Conservation (phyloP, 176 grass and related monocot genomes). For the Aegilops umbellulata region DNA sequence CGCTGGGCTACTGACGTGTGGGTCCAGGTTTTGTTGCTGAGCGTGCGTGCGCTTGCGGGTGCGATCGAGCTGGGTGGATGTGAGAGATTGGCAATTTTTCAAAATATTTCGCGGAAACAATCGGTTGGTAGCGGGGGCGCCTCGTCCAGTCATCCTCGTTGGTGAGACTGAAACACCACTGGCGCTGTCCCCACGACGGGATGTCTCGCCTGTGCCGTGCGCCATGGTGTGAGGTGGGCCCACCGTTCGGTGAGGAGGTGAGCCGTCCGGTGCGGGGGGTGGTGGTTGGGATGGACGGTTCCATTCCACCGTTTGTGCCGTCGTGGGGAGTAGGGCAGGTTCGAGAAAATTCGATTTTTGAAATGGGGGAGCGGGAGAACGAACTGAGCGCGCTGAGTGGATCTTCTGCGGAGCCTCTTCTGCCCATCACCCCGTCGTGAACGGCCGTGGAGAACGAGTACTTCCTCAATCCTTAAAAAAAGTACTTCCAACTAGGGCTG, state of each 20-base stretch:
- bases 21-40: accelerated
- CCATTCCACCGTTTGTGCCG: neutral
- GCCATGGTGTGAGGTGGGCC: neutral
- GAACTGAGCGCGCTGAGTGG: neutral
- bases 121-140: slow-evolving; percentile 30
- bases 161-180: neutral
- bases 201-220: neutral
- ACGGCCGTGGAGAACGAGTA: too few relatives aligned
- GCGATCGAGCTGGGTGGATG: neutral
- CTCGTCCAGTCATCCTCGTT: neutral
- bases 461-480: too few relatives aligned
- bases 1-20: accelerated
- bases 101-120: neutral
- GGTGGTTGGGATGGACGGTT: neutral
- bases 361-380: slow-evolving; percentile 30
- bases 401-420: too few relatives aligned
- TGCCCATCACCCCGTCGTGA: too few relatives aligned
- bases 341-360: slow-evolving; percentile 30
- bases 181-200: neutral
- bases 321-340: neutral
- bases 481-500: too few relatives aligned
- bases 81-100: neutral
- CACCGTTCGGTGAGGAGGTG: neutral
- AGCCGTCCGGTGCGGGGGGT: neutral
- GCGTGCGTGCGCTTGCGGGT: neutral